A percentile compares a stretch with the other conserved stretches of the same genome.
Conservation (phyloP, 805 yeast genomes). For the Helenozyma baotianmanensis region DNA sequence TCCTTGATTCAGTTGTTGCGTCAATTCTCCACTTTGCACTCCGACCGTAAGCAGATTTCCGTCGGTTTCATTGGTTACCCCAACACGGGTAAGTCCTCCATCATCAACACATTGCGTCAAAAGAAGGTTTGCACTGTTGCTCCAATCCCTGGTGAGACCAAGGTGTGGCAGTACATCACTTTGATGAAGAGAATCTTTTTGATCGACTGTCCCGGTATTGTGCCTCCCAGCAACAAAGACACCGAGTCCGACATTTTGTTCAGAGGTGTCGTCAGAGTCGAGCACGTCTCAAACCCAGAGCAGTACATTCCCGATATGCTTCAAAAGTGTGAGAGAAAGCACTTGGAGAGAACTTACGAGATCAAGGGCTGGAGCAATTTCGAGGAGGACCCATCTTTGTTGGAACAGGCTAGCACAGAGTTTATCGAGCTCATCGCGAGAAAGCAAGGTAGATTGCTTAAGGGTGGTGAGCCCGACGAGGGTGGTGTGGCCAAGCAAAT, state of each 20-base stretch:
- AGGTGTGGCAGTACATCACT: constrained; percentile 98
- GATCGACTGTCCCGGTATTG: constrained; percentile 98
- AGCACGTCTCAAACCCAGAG: constrained; percentile 92
- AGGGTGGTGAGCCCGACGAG: constrained; percentile 98
- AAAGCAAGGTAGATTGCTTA: constrained; percentile 85
- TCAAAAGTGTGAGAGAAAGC: constrained; percentile 79
- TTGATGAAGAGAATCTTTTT: constrained; percentile 92
- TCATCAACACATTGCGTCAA: constrained; percentile 86
- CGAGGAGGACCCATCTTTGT: constrained; percentile 44
- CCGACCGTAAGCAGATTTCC: constrained; percentile 92
- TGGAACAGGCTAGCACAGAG: constrained; percentile 48
- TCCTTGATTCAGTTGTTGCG: constrained; percentile 88
- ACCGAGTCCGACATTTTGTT: constrained; percentile 86
- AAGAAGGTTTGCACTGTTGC: constrained; percentile 97
- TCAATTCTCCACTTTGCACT: constrained; percentile 86
- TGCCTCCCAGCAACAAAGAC: constrained; percentile 90
- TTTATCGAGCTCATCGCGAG: constrained; percentile 88
- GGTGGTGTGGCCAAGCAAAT: constrained; percentile 86
- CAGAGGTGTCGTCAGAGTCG: constrained; percentile 98
- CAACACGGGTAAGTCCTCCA: constrained; percentile 95
- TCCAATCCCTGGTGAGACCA: constrained; percentile 98
- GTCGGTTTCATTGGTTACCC: constrained; percentile 98
- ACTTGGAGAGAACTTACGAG: constrained; percentile 93
- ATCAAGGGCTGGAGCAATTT: constrained; percentile 75
- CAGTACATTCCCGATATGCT: constrained; percentile 88